Evolutionary conservation across 2,329 filamentous ascomycete genomes (phyloP).

Genomic region (Magnaporthiopsis incrustans): DNA sequence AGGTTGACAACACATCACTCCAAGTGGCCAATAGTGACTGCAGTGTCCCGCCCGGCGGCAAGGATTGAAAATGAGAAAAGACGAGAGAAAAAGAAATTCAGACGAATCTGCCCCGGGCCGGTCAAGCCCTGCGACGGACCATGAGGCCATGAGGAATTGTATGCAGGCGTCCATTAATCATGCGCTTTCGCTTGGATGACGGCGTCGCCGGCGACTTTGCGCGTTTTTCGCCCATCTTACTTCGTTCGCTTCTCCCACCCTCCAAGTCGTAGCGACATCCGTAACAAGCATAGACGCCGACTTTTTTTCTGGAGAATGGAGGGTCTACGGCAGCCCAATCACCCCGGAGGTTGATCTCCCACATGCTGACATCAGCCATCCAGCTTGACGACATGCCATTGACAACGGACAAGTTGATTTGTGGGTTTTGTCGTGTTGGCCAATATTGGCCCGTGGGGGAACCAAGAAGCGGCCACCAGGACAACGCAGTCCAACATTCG

Average conservation of each 20-base stretch:
- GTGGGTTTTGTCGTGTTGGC: not conserved
- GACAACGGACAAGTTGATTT: not conserved
- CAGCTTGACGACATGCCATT: not conserved
- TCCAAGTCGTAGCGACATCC: not conserved
- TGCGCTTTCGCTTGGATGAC: not conserved
- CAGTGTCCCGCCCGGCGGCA: slow-evolving; percentile 2
- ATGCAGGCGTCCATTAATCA: not conserved
- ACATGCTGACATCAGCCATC: not conserved
- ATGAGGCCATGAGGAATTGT: not conserved
- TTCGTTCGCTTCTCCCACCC: not conserved
- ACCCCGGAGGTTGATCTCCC: not conserved
- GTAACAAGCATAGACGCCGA: not conserved
- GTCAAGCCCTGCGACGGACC: not conserved
- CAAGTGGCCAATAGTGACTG: slow-evolving; percentile 13
- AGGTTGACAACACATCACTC: slow-evolving; percentile 15
- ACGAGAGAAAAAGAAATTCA: not conserved
- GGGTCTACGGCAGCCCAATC: not conserved
- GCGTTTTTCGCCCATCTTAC: not conserved
- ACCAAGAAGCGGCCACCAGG: not conserved
- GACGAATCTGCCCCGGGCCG: not conserved
- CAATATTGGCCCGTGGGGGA: not conserved
- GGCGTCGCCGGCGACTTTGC: not conserved
- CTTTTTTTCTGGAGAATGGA: not conserved
- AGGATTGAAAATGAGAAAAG: not conserved
- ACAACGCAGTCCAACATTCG: not conserved